Percentiles rank a stretch among this genome's conserved stretches.
Evolutionary conservation across 2,329 filamentous ascomycete genomes (phyloP).

Genomic region (Cladosporium austrohemisphaericum): DNA sequence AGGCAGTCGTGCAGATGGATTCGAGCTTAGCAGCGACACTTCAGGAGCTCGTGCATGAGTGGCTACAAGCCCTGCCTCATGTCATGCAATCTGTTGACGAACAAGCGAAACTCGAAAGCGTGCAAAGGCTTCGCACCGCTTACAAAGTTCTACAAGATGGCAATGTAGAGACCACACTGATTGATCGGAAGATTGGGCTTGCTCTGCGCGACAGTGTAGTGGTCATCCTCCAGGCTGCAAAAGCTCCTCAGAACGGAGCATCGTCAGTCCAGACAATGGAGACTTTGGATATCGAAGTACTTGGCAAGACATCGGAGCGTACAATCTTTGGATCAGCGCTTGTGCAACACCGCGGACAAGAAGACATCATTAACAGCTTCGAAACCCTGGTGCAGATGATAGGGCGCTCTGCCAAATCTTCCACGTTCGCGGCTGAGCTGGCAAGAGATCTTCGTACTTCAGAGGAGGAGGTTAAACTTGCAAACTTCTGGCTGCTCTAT

Average conservation of each 20-base stretch:
- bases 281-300: slow-evolving; percentile 19
- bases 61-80: slow-evolving; percentile 75
- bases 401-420: slow-evolving; percentile 16
- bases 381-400: slow-evolving; percentile 36
- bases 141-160: slow-evolving; percentile 63
- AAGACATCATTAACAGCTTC: slow-evolving; percentile 23
- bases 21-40: slow-evolving; percentile 60
- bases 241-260: slow-evolving; percentile 16
- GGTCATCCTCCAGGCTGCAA: slow-evolving; percentile 39
- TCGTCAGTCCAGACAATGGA: slow-evolving; percentile 20
- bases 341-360: slow-evolving; percentile 27
- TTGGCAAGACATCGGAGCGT: slow-evolving; percentile 1
- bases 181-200: slow-evolving; percentile 64
- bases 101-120: slow-evolving; percentile 64
- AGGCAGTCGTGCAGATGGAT: slow-evolving; percentile 61
- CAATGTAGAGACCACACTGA: slow-evolving; percentile 60
- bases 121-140: slow-evolving; percentile 73
- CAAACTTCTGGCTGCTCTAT: slow-evolving; percentile 77
- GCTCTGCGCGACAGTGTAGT: slow-evolving; percentile 72
- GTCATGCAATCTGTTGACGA: slow-evolving; percentile 84
- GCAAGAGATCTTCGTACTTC: slow-evolving; percentile 60
- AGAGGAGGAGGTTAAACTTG: slow-evolving; percentile 57
- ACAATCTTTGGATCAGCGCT: slow-evolving; percentile 26
- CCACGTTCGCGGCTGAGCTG: slow-evolving; percentile 58
- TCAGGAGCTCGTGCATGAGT: slow-evolving; percentile 70